These are phyloP conservation scores for Coemansia sp. DNA, from an alignment of 192 early-diverging fungal species.

Conservation along the genomic window DNA sequence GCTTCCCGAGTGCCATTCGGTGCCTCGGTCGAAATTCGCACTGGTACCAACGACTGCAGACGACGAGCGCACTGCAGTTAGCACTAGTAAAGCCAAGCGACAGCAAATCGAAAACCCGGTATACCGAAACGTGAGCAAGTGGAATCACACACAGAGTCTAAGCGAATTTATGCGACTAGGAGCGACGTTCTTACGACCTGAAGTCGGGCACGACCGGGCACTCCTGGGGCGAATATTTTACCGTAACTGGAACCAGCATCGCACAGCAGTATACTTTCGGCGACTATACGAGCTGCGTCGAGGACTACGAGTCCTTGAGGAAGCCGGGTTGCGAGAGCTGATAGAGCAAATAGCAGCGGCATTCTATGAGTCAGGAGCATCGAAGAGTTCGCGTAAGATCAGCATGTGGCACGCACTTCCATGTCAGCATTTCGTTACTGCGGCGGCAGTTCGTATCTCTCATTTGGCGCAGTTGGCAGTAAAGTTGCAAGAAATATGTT, in stretches of 20 bases:
- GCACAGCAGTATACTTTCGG: constrained; percentile 20
- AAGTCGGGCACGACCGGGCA: constrained; percentile 23
- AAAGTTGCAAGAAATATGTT: constrained; percentile 18
- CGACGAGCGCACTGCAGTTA: not conserved
- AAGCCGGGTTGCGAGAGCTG: constrained; percentile 1
- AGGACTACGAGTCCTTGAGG: constrained; percentile 23
- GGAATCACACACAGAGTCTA: constrained; percentile 19
- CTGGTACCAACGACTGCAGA: not conserved
- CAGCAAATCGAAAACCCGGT: constrained; percentile 29
- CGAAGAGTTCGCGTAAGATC: not conserved
- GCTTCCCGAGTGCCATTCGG: constrained; percentile 36
- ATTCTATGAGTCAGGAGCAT: not conserved
- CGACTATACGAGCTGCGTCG: constrained; percentile 31
- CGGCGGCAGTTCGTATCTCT: constrained; percentile 12
- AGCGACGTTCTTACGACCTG: constrained; percentile 1
- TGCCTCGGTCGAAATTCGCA: constrained; percentile 29
- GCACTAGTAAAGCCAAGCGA: not conserved
- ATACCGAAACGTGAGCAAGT: constrained; percentile 26
- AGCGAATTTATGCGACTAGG: not conserved
- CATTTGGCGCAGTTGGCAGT: constrained; percentile 13
- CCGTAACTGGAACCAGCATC: constrained; percentile 49
- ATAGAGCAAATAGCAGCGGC: not conserved
- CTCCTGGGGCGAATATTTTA: constrained; percentile 36
- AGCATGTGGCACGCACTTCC: constrained; percentile 24
- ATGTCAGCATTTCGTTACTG: constrained; percentile 14